Percentiles rank a stretch among this genome's conserved stretches.
Conservation (phyloP, 2,329 filamentous ascomycete species). For the Bipolaris oryzae region DNA sequence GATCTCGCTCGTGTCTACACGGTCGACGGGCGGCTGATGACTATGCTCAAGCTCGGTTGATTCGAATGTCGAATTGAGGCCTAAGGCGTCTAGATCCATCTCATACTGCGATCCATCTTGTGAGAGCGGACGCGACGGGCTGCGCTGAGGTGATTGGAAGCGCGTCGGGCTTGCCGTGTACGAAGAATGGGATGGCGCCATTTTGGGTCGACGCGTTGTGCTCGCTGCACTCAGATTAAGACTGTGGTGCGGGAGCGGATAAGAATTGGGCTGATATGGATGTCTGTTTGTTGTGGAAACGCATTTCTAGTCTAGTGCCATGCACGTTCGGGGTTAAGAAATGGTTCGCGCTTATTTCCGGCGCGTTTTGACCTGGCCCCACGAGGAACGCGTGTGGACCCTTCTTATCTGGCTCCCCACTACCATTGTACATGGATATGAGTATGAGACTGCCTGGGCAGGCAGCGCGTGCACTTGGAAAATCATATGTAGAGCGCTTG, state of each 20-base stretch:
- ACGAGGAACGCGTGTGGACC: background rate
- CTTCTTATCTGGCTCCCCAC: too few species aligned
- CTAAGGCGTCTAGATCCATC: constrained; percentile 48
- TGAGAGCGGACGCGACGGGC: constrained; percentile 34
- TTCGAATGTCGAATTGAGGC: constrained; percentile 45
- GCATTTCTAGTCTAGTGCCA: constrained; percentile 15
- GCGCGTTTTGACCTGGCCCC: background rate
- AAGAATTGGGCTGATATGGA: constrained; percentile 25
- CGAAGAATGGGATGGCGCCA: constrained; percentile 45
- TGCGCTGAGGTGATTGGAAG: constrained; percentile 37
- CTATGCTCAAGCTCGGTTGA: constrained; percentile 39
- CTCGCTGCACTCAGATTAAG: background rate
- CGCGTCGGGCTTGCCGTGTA: constrained; percentile 44
- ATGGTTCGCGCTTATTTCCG: background rate
- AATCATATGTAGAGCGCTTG: too few species aligned
- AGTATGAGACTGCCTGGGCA: too few species aligned
- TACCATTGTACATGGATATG: too few species aligned
- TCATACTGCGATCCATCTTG: constrained; percentile 47
- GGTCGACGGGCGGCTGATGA: constrained; percentile 42
- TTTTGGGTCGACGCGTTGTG: constrained; percentile 19
- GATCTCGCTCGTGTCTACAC: constrained; percentile 48
- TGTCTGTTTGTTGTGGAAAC: constrained; percentile 33
- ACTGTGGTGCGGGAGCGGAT: constrained; percentile 14
- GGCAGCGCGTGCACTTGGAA: too few species aligned
- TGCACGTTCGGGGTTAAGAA: constrained; percentile 13